These are phyloP conservation scores for Boletus eberwhitei DNA, from an alignment of 768 basidiomycete species.

Conservation along the genomic window DNA sequence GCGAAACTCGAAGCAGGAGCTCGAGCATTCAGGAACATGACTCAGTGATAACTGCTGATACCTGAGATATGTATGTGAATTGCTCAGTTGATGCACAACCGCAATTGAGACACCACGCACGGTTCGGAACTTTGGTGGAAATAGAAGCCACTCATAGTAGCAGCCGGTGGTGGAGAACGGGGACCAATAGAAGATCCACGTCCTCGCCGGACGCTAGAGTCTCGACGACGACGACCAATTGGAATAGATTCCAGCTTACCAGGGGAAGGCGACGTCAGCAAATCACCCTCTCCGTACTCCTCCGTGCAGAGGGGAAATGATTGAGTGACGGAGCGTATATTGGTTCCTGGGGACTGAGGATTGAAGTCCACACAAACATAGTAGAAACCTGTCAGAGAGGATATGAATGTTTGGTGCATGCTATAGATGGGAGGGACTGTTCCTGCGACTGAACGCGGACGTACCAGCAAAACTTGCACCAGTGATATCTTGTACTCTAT, in stretches of 20 bases:
- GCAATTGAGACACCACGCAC: slow-evolving; percentile 47
- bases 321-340: slow-evolving; percentile 33
- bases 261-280: slow-evolving; percentile 30
- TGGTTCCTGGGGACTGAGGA: slow-evolving; percentile 46
- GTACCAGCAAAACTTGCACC: slow-evolving; percentile 93
- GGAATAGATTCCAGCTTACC: slow-evolving; percentile 38
- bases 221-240: slow-evolving; percentile 36
- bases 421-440: not conserved
- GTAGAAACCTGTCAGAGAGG: slow-evolving; percentile 68
- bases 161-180: slow-evolving; percentile 46
- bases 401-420: slow-evolving; percentile 16
- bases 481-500: slow-evolving; percentile 89
- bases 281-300: slow-evolving; percentile 26
- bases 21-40: slow-evolving; percentile 72
- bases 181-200: slow-evolving; percentile 51
- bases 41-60: slow-evolving; percentile 86
- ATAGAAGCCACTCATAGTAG: slow-evolving; percentile 88
- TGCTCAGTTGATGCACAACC: slow-evolving; percentile 4
- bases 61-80: slow-evolving; percentile 36
- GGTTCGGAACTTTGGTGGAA: slow-evolving; percentile 92
- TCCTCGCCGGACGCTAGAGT: slow-evolving; percentile 46
- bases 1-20: slow-evolving; percentile 84
- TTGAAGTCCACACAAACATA: slow-evolving; percentile 94
- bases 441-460: slow-evolving; percentile 23
- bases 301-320: slow-evolving; percentile 33